phyloP scores from a whole-genome alignment of 2,329 filamentous ascomycete genomes.

The Fusarium napiforme region DNA sequence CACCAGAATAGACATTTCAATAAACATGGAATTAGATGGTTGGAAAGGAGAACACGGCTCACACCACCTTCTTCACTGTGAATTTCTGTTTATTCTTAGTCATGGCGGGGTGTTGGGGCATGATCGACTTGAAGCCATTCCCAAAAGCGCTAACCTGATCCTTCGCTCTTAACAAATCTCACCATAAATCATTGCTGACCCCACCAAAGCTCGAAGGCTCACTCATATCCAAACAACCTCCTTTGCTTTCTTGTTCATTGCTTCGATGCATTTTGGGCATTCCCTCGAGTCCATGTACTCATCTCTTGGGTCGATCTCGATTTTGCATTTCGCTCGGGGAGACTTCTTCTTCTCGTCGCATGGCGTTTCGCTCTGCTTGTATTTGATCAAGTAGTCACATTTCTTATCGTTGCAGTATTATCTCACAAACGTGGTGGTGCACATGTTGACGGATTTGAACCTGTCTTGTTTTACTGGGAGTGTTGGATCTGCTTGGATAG shows the following conservation, averaged over 20 bases:
- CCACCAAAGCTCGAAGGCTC: fast-evolving
- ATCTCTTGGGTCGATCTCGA: background rate
- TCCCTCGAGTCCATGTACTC: background rate
- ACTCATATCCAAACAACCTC: background rate
- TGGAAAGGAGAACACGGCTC: fast-evolving
- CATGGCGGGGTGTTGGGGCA: background rate
- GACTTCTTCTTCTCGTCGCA: background rate
- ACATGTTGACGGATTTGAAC: background rate
- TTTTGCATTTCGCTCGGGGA: background rate
- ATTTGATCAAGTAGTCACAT: background rate
- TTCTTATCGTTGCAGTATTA: background rate
- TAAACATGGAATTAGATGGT: fast-evolving
- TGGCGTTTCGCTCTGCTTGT: background rate
- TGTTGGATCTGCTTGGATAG: no score
- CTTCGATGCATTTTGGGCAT: background rate
- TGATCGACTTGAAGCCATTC: background rate
- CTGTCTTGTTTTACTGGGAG: fast-evolving
- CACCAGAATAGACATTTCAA: no score
- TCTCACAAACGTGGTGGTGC: background rate
- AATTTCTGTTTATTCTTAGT: no score
- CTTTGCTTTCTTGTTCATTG: background rate
- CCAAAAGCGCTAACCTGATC: background rate
- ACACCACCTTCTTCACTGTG: no score
- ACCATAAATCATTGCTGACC: background rate
- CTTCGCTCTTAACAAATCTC: background rate